Evolutionary conservation across 2,329 filamentous ascomycete species (phyloP).

Genomic region (Neocatenulostroma microsporum): DNA sequence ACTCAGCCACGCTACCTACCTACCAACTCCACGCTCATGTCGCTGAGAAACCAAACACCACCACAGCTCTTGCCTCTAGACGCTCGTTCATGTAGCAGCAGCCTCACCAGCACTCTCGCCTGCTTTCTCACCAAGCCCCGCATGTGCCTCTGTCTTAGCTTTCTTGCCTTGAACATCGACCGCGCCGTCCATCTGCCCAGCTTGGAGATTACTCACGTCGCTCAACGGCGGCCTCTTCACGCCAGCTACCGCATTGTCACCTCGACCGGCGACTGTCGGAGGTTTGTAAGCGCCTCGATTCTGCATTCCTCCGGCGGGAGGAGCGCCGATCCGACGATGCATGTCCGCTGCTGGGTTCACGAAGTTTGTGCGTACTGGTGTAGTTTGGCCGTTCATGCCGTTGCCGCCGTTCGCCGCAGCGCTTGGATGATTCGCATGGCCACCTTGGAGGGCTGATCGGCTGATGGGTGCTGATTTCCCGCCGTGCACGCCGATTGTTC

Average conservation of each 20-base stretch:
- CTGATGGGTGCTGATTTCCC: constrained; percentile 65
- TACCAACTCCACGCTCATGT: too few relatives aligned
- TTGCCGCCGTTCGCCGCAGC: constrained; percentile 5
- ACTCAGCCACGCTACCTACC: too few relatives aligned
- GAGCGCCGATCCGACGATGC: constrained; percentile 44
- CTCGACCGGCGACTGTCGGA: too few relatives aligned
- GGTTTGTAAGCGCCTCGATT: constrained; percentile 40
- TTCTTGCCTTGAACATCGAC: constrained; percentile 35
- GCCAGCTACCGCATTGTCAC: too few relatives aligned
- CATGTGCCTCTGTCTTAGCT: constrained; percentile 19
- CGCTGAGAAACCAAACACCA: too few relatives aligned
- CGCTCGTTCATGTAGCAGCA: constrained; percentile 1
- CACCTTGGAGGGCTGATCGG: constrained; percentile 26
- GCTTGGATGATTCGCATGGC: neutral
- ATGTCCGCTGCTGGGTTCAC: constrained; percentile 43
- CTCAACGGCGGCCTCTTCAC: constrained; percentile 33
- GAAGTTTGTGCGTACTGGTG: constrained; percentile 33
- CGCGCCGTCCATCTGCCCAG: constrained; percentile 25
- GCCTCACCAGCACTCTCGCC: neutral
- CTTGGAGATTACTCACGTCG: constrained; percentile 40
- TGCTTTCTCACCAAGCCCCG: constrained; percentile 1
- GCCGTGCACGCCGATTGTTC: constrained; percentile 82
- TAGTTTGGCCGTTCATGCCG: constrained; percentile 13
- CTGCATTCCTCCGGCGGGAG: constrained; percentile 30
- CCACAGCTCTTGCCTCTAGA: neutral